These are phyloP conservation scores for Flaveria floridana DNA, from an alignment of 140 eudicot species.

Conservation along the genomic window DNA sequence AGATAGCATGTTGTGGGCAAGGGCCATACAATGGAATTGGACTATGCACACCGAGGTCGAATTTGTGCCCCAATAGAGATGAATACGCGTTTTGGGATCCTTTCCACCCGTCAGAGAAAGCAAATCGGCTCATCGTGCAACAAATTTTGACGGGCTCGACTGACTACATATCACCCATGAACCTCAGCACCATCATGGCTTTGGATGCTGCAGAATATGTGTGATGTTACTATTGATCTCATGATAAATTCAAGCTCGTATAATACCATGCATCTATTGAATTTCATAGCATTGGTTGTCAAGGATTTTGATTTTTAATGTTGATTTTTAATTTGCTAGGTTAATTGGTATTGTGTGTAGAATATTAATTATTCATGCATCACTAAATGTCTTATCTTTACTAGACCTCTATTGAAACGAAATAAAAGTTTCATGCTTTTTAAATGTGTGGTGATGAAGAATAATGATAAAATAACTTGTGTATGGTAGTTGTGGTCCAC, in stretches of 20 bases:
- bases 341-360: constrained; percentile 4
- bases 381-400: constrained; percentile 2
- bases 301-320: constrained; percentile 16
- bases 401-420: constrained; percentile 3
- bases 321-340: constrained; percentile 17
- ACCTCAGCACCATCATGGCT: constrained; percentile 49
- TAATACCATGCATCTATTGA: constrained; percentile 10
- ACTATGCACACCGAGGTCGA: constrained; percentile 40
- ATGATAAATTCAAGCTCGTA: constrained; percentile 1
- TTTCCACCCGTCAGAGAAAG: constrained; percentile 48
- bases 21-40: constrained; percentile 49
- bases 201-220: constrained; percentile 34
- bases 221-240: background rate
- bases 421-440: constrained; percentile 13
- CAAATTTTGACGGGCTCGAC: constrained; percentile 35
- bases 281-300: constrained; percentile 18
- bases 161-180: constrained; percentile 46
- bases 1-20: constrained; percentile 51
- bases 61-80: constrained; percentile 45
- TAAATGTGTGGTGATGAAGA: background rate
- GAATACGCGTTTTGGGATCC: constrained; percentile 51
- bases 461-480: no score
- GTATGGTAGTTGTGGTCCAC: no score
- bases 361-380: constrained; percentile 14
- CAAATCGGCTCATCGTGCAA: constrained; percentile 40